Base-by-base conservation (phyloP, 2,329 filamentous ascomycete genomes). In the Trichoderma asperellum region DNA sequence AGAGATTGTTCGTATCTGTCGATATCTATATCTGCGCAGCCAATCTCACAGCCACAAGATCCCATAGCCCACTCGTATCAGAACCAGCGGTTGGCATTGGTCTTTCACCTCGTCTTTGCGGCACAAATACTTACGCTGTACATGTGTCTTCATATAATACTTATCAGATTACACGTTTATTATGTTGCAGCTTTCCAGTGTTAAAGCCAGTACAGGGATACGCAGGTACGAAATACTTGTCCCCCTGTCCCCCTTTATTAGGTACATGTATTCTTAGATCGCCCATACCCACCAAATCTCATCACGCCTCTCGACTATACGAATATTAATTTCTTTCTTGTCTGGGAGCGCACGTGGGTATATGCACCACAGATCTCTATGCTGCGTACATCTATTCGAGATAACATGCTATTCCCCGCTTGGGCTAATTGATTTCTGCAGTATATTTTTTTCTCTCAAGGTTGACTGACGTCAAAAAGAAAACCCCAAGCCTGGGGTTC, bases 321-420 rank as follows among this genome's bases (percentile, higher is more conserved):
- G 61, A 64, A 49, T 55, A 34, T 16, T 61, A 61, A 68, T 68
- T 43, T 68, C 57, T 53, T 59, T 49, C 34, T 8, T 55, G 24
- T 55, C 47, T 37, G 24, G 24, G 18, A 2, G 43, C 18, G 56
- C 62, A 56, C 62, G 21, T 65, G 35, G 62, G 29, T 47, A 47
- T 57, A 47, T 57, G 27, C 52, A 53, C 52, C 18, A 47, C 62
- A 57, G 21, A 55, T 21, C 62, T 65, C 52, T 37, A 14, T 62
- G 34, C 24, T 58, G 12, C 14, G 18, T 27, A 12, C 49, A 24
- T 40, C 16, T 52, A 56, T 24, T 64, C 27, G 18, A 43, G 21
- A 57, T 32, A 34, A 34, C 18, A 49, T 24, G 24, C 24, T 24
- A 24, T 53, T 6, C 34, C 29, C 40, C 18, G 24, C 21, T 35